A percentile compares a stretch with the other conserved stretches of the same genome.
phyloP scores from a whole-genome alignment of 768 basidiomycete species.

The Agrocybe chaxingu region DNA sequence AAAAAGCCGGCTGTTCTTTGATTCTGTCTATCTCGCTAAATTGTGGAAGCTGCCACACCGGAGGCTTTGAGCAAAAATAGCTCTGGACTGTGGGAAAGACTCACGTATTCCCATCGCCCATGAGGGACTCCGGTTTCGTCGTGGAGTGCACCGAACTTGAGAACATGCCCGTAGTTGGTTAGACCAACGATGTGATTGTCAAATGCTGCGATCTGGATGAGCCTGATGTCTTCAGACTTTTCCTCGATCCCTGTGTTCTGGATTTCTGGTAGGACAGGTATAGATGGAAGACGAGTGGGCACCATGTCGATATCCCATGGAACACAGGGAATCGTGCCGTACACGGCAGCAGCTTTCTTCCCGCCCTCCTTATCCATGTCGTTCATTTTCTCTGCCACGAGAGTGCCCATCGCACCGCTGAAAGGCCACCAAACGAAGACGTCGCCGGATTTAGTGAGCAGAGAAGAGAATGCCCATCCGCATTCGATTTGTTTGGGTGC shows the following conservation, averaged over 20 bases:
- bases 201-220: constrained; percentile 82
- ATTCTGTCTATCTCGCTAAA: constrained; percentile 66
- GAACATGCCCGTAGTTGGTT: constrained; percentile 76
- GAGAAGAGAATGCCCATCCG: constrained; percentile 78
- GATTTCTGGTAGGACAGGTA: constrained; percentile 61
- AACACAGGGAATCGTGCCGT: constrained; percentile 54
- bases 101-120: constrained; percentile 71
- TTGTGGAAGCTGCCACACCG: constrained; percentile 53
- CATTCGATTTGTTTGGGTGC: constrained; percentile 63
- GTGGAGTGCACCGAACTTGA: constrained; percentile 52
- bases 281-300: constrained; percentile 54
- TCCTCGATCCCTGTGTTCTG: constrained; percentile 21
- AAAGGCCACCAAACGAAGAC: constrained; percentile 78
- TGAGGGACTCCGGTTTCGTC: constrained; percentile 32
- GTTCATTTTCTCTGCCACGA: constrained; percentile 33
- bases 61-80: constrained; percentile 5
- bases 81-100: constrained; percentile 18
- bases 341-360: constrained; percentile 31
- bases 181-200: constrained; percentile 73
- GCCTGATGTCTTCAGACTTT: constrained; percentile 28
- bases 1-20: constrained; percentile 41
- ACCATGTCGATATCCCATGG: constrained; percentile 54
- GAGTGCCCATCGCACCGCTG: constrained; percentile 35
- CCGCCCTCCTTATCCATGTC: constrained; percentile 43
- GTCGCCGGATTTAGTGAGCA: constrained; percentile 69